Evolutionary conservation across 2,329 filamentous ascomycete species (phyloP).

Genomic region (Stylonectria norvegica): DNA sequence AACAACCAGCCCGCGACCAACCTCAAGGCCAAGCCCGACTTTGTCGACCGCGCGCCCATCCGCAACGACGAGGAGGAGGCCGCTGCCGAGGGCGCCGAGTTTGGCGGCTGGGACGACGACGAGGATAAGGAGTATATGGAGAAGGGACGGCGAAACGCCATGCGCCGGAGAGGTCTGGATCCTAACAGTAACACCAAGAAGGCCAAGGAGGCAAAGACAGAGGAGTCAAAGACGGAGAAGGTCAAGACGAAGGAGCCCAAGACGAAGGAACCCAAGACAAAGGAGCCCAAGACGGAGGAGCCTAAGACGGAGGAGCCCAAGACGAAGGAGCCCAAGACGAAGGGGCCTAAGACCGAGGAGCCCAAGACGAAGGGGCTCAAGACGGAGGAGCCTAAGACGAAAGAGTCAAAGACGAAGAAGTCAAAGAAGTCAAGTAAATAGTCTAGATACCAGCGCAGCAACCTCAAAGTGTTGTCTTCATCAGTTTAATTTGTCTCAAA

Average conservation of each 20-base stretch:
- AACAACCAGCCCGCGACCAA: slow-evolving; percentile 15
- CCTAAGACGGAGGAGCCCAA: too few relatives aligned
- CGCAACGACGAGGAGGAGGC: slow-evolving; percentile 45
- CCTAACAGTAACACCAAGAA: slow-evolving; percentile 53
- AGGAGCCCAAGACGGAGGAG: too few relatives aligned
- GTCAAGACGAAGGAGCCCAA: background rate
- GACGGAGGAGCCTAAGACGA: background rate
- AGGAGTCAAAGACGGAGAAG: slow-evolving; percentile 9
- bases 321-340: too few relatives aligned
- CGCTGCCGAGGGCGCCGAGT: slow-evolving; percentile 52
- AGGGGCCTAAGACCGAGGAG: too few relatives aligned
- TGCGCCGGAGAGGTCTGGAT: slow-evolving; percentile 72
- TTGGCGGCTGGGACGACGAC: slow-evolving; percentile 72
- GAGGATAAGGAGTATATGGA: slow-evolving; percentile 70
- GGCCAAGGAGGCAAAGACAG: slow-evolving; percentile 12
- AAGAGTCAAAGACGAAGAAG: slow-evolving; percentile 46
- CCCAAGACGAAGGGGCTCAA: too few relatives aligned
- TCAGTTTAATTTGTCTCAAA: slow-evolving; percentile 8
- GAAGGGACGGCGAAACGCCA: slow-evolving; percentile 67
- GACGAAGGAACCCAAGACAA: slow-evolving; percentile 6
- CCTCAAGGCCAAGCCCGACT: slow-evolving; percentile 37
- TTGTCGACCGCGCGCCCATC: slow-evolving; percentile 69
- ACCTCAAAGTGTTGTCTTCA: too few relatives aligned
- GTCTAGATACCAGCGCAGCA: slow-evolving; percentile 19
- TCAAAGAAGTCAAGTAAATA: slow-evolving; percentile 24